phyloP scores from a whole-genome alignment of 208 protist species.

The Acanthamoeba lenticulata region DNA sequence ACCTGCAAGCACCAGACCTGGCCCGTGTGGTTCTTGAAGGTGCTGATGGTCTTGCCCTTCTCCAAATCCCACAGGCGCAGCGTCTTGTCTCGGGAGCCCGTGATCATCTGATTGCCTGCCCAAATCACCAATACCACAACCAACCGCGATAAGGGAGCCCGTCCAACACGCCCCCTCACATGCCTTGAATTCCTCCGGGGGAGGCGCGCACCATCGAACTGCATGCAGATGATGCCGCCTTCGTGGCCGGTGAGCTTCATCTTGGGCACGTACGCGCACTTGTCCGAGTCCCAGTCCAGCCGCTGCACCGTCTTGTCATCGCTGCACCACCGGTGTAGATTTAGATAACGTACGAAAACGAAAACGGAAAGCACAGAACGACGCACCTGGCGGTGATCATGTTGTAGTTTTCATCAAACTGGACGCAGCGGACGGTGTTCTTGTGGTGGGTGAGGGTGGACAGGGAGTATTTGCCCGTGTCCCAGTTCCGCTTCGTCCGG shows the following conservation, averaged over 20 bases:
- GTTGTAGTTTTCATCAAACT: constrained; percentile 29
- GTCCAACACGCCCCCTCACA: not conserved
- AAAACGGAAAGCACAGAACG: not conserved
- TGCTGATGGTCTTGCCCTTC: not conserved
- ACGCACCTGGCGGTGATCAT: not conserved
- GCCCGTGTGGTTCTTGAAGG: constrained; percentile 13
- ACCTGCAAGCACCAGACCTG: constrained; percentile 6
- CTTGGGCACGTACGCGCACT: not conserved
- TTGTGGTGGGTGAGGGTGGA: not conserved
- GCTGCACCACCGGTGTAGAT: not conserved
- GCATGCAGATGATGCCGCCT: constrained; percentile 14
- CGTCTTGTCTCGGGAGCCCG: constrained; percentile 18
- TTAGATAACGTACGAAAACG: not conserved
- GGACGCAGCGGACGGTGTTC: not conserved
- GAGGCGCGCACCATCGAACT: not conserved
- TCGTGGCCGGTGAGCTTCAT: constrained; percentile 6
- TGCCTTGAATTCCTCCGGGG: too few species aligned
- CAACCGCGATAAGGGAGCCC: not conserved
- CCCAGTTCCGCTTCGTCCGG: not conserved
- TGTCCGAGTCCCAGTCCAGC: not conserved
- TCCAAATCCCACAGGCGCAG: constrained; percentile 4
- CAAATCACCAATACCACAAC: not conserved
- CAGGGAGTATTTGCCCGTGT: not conserved
- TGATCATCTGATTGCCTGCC: not conserved
- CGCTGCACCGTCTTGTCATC: constrained; percentile 1